These are phyloP conservation scores for Lentinus polychrous DNA, from an alignment of 1,284 basidiomycete species.

Conservation along the genomic window DNA sequence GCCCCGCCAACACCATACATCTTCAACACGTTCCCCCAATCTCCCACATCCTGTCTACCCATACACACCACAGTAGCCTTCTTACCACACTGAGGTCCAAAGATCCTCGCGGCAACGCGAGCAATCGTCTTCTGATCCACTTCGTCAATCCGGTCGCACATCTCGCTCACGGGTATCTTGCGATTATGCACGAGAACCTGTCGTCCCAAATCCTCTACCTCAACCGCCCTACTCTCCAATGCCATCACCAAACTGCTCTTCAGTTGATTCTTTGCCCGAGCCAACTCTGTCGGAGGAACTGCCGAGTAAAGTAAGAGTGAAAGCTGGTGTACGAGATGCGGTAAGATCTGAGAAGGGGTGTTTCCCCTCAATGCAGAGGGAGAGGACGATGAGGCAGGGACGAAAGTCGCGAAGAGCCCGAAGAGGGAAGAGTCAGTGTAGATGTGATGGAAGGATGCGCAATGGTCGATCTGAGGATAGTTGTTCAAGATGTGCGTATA, in stretches of 20 bases:
- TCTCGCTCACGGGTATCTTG: slow-evolving; percentile 84
- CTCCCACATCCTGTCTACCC: slow-evolving; percentile 65
- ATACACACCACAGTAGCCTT: slow-evolving; percentile 67
- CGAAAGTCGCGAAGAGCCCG: slow-evolving; percentile 88
- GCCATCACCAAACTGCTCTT: slow-evolving; percentile 95
- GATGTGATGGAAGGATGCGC: slow-evolving; percentile 97
- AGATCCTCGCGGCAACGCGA: slow-evolving; percentile 70
- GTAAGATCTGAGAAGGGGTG: slow-evolving; percentile 66
- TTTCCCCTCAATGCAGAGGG: slow-evolving; percentile 55
- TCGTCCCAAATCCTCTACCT: slow-evolving; percentile 85
- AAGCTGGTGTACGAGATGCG: slow-evolving; percentile 84
- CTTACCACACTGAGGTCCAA: slow-evolving; percentile 53
- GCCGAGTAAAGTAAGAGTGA: slow-evolving; percentile 64
- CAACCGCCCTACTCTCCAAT: slow-evolving; percentile 84
- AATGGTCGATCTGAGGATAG: slow-evolving; percentile 92
- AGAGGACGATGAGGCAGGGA: slow-evolving; percentile 41
- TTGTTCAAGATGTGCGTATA: slow-evolving; percentile 98
- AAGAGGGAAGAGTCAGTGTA: slow-evolving; percentile 94
- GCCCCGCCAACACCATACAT: slow-evolving; percentile 58
- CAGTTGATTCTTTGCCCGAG: slow-evolving; percentile 92
- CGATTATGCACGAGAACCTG: slow-evolving; percentile 89
- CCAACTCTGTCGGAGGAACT: slow-evolving; percentile 67
- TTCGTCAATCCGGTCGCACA: slow-evolving; percentile 85
- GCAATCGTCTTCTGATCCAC: slow-evolving; percentile 69
- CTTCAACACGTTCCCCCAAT: slow-evolving; percentile 50